A percentile compares a stretch with the other conserved stretches of the same genome.
Conservation (phyloP, 768 basidiomycete genomes). For the Lanmaoa pseudosensibilis region DNA sequence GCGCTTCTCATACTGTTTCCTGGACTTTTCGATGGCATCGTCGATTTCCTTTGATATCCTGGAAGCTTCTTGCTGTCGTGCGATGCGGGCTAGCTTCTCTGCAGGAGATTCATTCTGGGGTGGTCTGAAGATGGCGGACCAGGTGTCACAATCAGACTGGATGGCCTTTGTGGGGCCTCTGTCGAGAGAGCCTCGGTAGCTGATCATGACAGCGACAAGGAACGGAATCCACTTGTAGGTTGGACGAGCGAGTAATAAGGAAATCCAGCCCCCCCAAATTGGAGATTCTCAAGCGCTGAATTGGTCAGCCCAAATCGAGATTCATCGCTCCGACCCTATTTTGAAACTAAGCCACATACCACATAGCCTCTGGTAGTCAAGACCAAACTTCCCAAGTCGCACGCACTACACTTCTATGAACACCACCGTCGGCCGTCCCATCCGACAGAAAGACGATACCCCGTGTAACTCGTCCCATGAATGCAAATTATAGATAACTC, state of each 20-base stretch:
- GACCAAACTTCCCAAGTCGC: no score
- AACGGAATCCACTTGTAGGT: no score
- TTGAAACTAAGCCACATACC: no score
- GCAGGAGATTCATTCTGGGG: slow-evolving; percentile 7
- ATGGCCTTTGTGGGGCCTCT: neutral
- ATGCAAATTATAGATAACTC: no score
- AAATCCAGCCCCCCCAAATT: neutral
- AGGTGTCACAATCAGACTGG: slow-evolving; percentile 19
- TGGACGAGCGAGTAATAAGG: neutral
- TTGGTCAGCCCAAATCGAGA: neutral
- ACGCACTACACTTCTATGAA: no score
- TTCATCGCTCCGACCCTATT: neutral
- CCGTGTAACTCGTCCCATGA: no score
- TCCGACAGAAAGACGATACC: no score
- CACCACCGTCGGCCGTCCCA: no score
- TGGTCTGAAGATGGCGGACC: slow-evolving; percentile 27
- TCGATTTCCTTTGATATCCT: slow-evolving; percentile 30
- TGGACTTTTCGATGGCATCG: slow-evolving; percentile 28
- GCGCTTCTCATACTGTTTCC: slow-evolving; percentile 23
- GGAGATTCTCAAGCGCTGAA: neutral
- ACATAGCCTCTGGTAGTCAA: no score
- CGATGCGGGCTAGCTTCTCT: slow-evolving; percentile 12
- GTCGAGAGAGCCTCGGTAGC: neutral
- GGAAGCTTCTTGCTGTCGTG: slow-evolving; percentile 23
- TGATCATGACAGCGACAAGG: slow-evolving; percentile 6